These are phyloP conservation scores for Cystobasidium sp. DNA, from an alignment of 1,284 basidiomycete genomes.

Conservation along the genomic window DNA sequence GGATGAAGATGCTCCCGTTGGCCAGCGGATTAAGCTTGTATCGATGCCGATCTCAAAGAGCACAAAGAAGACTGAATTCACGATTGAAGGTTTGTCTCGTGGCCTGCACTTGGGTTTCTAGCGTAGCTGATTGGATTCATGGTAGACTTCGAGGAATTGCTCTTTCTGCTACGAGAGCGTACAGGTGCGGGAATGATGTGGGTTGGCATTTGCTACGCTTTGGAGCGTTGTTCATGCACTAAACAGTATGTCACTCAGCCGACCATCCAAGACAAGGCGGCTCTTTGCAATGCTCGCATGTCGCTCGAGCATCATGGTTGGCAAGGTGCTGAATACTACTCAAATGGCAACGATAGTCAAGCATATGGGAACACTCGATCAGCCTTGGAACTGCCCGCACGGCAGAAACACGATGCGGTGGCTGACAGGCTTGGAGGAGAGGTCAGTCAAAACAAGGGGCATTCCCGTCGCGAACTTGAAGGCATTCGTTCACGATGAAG, in stretches of 20 bases:
- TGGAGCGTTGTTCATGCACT: neutral
- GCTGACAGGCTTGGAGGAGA: conserved; percentile 6
- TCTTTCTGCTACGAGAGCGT: conserved; percentile 79
- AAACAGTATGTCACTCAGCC: conserved; percentile 52
- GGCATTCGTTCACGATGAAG: too few relatives aligned
- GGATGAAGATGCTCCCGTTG: conserved; percentile 64
- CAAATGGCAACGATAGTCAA: conserved; percentile 66
- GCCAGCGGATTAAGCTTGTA: conserved; percentile 68
- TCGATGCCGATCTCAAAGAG: conserved; percentile 90
- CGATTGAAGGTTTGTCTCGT: conserved; percentile 64
- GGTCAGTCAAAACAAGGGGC: conserved; percentile 8
- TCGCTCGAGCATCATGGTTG: conserved; percentile 91
- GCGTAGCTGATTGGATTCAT: neutral
- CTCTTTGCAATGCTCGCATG: conserved; percentile 99
- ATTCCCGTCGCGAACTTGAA: too few relatives aligned
- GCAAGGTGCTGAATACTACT: conserved; percentile 43
- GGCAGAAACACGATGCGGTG: conserved; percentile 42
- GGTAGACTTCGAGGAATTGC: conserved; percentile 90
- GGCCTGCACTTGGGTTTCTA: neutral
- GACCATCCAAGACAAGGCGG: conserved; percentile 74
- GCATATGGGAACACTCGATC: conserved; percentile 95
- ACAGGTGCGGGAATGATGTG: conserved; percentile 74
- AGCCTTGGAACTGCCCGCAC: conserved; percentile 69
- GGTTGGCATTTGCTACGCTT: neutral
- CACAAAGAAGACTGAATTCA: conserved; percentile 68